Evolutionary conservation across 2,329 filamentous ascomycete genomes (phyloP).

Genomic region (Chaetothyriales sp.): DNA sequence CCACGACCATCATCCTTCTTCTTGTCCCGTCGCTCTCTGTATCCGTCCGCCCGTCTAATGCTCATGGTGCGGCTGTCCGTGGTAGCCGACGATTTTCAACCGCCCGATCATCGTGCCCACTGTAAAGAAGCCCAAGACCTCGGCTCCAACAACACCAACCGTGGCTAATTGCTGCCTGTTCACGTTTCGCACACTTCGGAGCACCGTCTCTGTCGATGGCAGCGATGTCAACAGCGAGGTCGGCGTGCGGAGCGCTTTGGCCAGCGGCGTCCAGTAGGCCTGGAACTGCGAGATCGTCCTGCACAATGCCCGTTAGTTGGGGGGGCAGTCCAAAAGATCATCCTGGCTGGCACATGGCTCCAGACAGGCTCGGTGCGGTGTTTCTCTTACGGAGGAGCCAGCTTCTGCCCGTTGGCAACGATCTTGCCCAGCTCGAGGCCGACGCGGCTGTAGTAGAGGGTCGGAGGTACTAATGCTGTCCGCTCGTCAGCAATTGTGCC

Average conservation of each 20-base stretch:
- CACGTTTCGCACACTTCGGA: constrained; percentile 53
- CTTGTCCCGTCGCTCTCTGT: not conserved
- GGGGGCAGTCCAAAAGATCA: not conserved
- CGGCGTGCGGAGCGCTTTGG: constrained; percentile 60
- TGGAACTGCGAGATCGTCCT: constrained; percentile 60
- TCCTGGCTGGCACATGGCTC: too few relatives aligned
- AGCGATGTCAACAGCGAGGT: constrained; percentile 37
- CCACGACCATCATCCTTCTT: not conserved
- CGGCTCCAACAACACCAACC: constrained; percentile 65
- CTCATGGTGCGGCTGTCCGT: constrained; percentile 47
- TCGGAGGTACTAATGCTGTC: constrained; percentile 68
- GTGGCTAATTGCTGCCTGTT: constrained; percentile 56
- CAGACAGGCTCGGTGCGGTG: constrained; percentile 2
- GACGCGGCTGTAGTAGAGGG: constrained; percentile 86
- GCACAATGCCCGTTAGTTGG: constrained; percentile 1
- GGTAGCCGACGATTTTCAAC: constrained; percentile 90
- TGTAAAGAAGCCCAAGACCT: constrained; percentile 93
- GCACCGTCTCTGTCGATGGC: constrained; percentile 34
- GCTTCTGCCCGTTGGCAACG: constrained; percentile 75
- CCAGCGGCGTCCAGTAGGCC: constrained; percentile 63
- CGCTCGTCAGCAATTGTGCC: constrained; percentile 14
- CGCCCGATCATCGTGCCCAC: constrained; percentile 93
- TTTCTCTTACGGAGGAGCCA: constrained; percentile 78
- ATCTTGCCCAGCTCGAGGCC: constrained; percentile 76
- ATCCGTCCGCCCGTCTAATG: constrained; percentile 15